Base-by-base conservation (phyloP, 2,329 filamentous ascomycete genomes). In the Scedosporium aurantiacum region DNA sequence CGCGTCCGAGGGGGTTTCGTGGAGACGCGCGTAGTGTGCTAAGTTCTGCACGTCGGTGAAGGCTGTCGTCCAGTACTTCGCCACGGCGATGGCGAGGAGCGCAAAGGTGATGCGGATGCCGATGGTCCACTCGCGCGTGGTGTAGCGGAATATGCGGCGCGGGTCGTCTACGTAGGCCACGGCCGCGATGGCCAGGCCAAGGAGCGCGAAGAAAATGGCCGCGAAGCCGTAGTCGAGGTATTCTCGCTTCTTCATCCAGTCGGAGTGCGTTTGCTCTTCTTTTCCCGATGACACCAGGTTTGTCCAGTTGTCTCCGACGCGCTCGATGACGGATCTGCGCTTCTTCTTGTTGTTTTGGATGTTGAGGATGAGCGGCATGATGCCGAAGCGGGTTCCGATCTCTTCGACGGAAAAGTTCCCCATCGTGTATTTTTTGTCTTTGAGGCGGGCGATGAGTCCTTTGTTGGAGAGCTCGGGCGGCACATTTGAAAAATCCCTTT, bases 41-140 rank as follows among this genome's bases (percentile, higher is more conserved):
- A 67, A 64, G 23, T 64, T 67, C 58, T 68, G 67, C n/a, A 64
- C 64, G 56, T 68, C 66, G 56, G 59, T 61, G 61, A 67, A 68
- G 6, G 65, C 57, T 25, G 57, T 61, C 45, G 62, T 57, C 66
- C 67, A 68, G 60, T 67, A 66, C 21, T 54, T 40, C 6, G 65
- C 63, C 10, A 67, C 61, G 0, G 63, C 43, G 27, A 67, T 63
- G 12, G 65, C 66, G 37, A 67, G 16, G 10, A 67, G 7, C 6
- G 65, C 61, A 41, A 67, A 63, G n/a, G 62, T 58, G 54, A 68
- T 61, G 54, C 66, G 65, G 62, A 65, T 61, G 23, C 63, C 65
- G 32, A 61, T 61, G 25, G 61, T 63, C n/a, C 60, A 59, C 3
- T 45, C 58, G 5, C 60, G 50, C 23, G 62, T 58, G 21, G 55